phyloP scores from a whole-genome alignment of 2,329 filamentous ascomycete genomes.

The Gremmenia infestans region DNA sequence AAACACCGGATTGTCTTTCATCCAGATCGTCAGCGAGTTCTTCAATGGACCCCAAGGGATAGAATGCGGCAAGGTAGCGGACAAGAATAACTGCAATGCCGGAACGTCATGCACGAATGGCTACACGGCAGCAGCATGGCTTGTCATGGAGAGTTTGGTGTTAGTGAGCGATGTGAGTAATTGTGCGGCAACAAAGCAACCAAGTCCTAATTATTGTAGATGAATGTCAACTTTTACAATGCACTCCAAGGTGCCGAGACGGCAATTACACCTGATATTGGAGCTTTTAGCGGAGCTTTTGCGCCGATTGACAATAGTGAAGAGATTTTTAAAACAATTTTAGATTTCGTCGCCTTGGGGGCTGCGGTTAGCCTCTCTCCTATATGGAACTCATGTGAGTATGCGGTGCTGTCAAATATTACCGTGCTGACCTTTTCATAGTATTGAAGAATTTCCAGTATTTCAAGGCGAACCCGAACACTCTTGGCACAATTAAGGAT shows the following conservation, averaged over 20 bases:
- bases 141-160: neutral
- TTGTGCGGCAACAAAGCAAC: neutral
- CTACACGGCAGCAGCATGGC: neutral
- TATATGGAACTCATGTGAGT: neutral
- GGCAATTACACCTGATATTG: neutral
- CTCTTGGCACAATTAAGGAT: neutral
- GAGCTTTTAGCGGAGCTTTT: neutral
- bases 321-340: neutral
- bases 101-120: neutral
- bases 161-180: neutral
- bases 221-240: conserved; percentile 1
- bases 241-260: neutral
- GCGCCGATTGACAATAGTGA: neutral
- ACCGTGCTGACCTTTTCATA: neutral
- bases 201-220: neutral
- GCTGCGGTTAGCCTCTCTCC: neutral
- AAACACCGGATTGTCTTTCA: neutral
- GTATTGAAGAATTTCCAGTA: neutral
- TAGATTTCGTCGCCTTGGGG: neutral
- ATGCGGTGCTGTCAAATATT: neutral
- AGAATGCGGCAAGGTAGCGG: neutral
- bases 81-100: neutral
- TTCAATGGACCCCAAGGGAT: neutral
- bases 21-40: neutral
- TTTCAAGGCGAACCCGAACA: neutral